Base-by-base conservation (phyloP, 345 rosid genomes). In the Garcia nutans region DNA sequence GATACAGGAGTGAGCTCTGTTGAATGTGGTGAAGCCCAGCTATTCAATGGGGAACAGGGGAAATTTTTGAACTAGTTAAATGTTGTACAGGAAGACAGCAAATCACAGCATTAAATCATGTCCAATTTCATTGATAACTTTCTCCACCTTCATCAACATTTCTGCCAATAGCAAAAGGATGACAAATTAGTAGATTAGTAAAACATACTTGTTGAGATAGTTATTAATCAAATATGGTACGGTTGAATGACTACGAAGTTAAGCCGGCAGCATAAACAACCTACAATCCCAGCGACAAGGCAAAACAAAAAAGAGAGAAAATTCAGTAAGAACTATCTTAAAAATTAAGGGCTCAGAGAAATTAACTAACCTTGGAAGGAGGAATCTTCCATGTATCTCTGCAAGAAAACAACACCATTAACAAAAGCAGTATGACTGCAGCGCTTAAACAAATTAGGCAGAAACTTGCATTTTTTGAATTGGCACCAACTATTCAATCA, bases 381-480 rank as follows among this genome's bases (percentile, higher is more conserved):
- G 31, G 95, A 85, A 87, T 93, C 97, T 76, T 88, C 93, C 95
- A 91, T 90, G 81, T 82, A 91, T 76, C 75, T 89, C 97, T 92
- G 89, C 82, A 70, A 79, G 74, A 75, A 80, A 73, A 80, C 72
- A 80, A 72, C 76, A 75, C 11, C 28, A 72, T 59, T 15, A 76
- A 45, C 15, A 63, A 71, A 65, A n/a, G 44, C 54, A 80, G 33
- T 28, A 52, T 6, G 44, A n/a, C 57, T 15, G 16, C 33, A 67
- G 37, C 49, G 65, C 44, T 54, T 17, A 41, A n/a, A 49, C 26
- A 10, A 54, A 20, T 11, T 24, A 47, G 56, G 56, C 13, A 68
- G 78, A 54, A 50, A 59, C 56, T 28, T 33, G 77, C 62, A 76
- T 58, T 68, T 73, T 75, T 68, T 65, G 70, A 74, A 65, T 33